Evolutionary conservation across 1,139 yeast genomes (phyloP).

Genomic region (Casaregolazyma lundiana): DNA sequence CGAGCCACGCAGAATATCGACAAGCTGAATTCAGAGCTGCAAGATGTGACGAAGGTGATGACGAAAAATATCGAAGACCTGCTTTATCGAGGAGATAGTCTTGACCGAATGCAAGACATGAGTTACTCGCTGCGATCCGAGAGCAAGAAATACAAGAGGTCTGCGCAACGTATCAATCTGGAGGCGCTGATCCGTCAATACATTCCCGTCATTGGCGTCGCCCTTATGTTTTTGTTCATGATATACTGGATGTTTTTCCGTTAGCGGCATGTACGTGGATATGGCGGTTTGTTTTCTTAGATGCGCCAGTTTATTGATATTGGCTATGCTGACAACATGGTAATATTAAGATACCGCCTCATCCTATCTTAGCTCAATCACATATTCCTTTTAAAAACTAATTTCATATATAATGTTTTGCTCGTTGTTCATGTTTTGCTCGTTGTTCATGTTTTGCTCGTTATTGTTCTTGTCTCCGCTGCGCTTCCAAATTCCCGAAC

Average conservation of each 20-base stretch:
- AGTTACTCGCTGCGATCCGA: slow-evolving; percentile 76
- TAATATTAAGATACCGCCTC: too few species aligned
- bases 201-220: slow-evolving; percentile 74
- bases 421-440: too few species aligned
- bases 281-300: too few species aligned
- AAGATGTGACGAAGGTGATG: slow-evolving; percentile 93
- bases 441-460: too few species aligned
- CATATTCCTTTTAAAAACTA: too few species aligned
- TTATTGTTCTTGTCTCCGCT: too few species aligned
- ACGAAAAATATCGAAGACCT: slow-evolving; percentile 93
- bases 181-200: slow-evolving; percentile 87
- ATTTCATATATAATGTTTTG: too few species aligned
- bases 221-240: slow-evolving; percentile 67
- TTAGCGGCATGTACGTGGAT: too few species aligned
- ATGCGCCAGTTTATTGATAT: too few species aligned
- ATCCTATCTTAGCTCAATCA: too few species aligned
- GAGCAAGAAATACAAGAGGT: slow-evolving; percentile 80
- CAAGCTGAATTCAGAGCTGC: slow-evolving; percentile 76
- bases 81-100: slow-evolving; percentile 88
- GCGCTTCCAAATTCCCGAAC: too few species aligned
- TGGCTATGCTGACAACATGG: too few species aligned
- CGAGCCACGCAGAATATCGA: slow-evolving; percentile 87
- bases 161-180: slow-evolving; percentile 86
- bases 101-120: slow-evolving; percentile 86
- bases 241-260: slow-evolving; percentile 77